Base-by-base conservation (phyloP, 768 basidiomycete species). In the Boletus subcaerulescens region DNA sequence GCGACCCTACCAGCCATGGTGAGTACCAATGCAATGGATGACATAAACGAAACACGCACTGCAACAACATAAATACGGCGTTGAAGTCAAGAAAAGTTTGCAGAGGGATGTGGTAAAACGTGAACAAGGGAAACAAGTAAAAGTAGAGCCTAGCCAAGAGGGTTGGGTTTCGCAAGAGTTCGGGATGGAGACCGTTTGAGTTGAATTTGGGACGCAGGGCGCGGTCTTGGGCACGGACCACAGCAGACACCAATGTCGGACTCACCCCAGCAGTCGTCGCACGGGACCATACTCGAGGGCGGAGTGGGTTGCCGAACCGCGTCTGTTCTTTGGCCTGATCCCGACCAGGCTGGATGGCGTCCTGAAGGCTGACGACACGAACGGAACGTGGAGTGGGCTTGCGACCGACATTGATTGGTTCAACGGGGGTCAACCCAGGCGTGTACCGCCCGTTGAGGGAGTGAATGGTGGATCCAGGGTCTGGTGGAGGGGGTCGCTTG, bases 71-170 rank as follows among this genome's bases (percentile, higher is more conserved):
- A 73, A 85, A 95, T 60, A 87, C 84, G 61, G 86, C 84, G 69
- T 94, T 93, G 70, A 93, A 92, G 66, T 96, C 93, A 68, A 95
- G 85, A 66, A 88, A 94, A 1, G 87, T 84, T 69, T 93, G 91
- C 10, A 90, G 67, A 24, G 84, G 83, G 39, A 91, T 72, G 65
- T 91, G 86, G 18, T 81, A 83, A 67, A 92, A 83, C 7, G 83
- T 78, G 58, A 91, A 68, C 15, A 91, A 39, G n/a, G 87, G 88
- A 66, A 82, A 84, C 33, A 87, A 65, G 64, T 82, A 85, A 71
- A 83, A 92, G 69, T 85, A 84, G 44, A 87, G 63, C 59, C 74
- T 81, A 60, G 80, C 79, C 55, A 69, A 71, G 63, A 68, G 63
- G 22, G 80, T 80, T 3, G 87, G 87, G 65, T 78, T 83, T 58